phyloP scores from a whole-genome alignment of 805 yeast genomes.

The Candida hispaniensis region DNA sequence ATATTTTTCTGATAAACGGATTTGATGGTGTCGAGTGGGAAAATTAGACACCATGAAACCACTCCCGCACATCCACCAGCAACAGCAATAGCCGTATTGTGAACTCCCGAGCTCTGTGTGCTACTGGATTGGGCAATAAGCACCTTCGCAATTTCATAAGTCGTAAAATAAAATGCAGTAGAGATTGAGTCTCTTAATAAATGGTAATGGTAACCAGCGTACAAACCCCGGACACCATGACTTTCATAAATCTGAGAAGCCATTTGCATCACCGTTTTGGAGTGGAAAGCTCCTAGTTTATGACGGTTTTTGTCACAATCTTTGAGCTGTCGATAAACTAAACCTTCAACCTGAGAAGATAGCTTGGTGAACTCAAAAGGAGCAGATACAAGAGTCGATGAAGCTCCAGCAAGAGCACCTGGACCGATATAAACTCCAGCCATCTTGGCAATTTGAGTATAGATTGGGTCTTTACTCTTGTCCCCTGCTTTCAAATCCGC shows the following conservation, averaged over 20 bases:
- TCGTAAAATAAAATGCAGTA: slow-evolving; percentile 60
- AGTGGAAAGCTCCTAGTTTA: slow-evolving; percentile 18
- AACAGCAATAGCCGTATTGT: slow-evolving; percentile 41
- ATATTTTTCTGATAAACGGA: slow-evolving; percentile 65
- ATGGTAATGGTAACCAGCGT: slow-evolving; percentile 65
- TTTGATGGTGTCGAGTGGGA: slow-evolving; percentile 74
- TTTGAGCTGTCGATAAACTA: slow-evolving; percentile 30
- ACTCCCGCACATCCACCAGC: slow-evolving; percentile 79
- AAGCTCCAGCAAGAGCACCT: slow-evolving; percentile 58
- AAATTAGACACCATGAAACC: slow-evolving; percentile 61
- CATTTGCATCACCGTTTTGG: slow-evolving; percentile 34
- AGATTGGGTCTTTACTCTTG: slow-evolving; percentile 13
- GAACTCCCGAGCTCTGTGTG: slow-evolving; percentile 25
- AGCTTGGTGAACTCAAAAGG: slow-evolving; percentile 81
- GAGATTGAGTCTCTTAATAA: slow-evolving; percentile 58
- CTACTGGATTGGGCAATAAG: slow-evolving; percentile 28
- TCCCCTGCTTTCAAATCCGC: slow-evolving; percentile 4
- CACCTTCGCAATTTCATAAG: slow-evolving; percentile 63
- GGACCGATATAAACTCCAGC: slow-evolving; percentile 30
- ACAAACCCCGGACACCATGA: slow-evolving; percentile 55
- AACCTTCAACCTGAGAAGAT: slow-evolving; percentile 56
- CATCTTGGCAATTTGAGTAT: slow-evolving; percentile 16
- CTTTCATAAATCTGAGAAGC: slow-evolving; percentile 44
- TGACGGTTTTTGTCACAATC: slow-evolving; percentile 27
- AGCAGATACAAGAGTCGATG: slow-evolving; percentile 44